phyloP scores from a whole-genome alignment of 139 green algal genomes.

The Nannochloris sp. region DNA sequence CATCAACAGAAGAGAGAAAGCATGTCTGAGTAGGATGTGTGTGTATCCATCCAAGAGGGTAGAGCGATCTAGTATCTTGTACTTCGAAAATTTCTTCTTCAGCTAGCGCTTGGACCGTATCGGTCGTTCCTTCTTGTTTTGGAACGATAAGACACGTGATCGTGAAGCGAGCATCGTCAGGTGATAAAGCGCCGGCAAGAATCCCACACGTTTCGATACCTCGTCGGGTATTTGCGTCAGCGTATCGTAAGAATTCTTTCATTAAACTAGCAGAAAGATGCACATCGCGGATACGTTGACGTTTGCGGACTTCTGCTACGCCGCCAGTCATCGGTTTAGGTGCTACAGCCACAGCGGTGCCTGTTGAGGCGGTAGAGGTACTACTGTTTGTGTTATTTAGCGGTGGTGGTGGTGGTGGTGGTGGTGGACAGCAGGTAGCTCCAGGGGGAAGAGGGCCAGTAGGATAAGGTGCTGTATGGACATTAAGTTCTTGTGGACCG shows the following conservation, averaged over 20 bases:
- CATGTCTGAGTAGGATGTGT: constrained; percentile 94
- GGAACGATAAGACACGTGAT: constrained; percentile 87
- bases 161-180: constrained; percentile 61
- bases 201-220: constrained; percentile 86
- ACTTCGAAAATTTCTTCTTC: constrained; percentile 90
- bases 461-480: constrained; percentile 12
- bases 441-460: constrained; percentile 7
- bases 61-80: constrained; percentile 55
- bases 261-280: constrained; percentile 77
- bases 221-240: constrained; percentile 48
- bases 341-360: not conserved
- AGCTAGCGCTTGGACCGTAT: constrained; percentile 54
- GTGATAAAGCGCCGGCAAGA: constrained; percentile 64
- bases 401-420: not conserved
- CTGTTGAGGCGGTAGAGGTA: not conserved
- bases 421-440: constrained; percentile 19
- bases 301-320: constrained; percentile 27
- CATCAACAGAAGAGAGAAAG: constrained; percentile 92
- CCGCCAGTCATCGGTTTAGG: constrained; percentile 2
- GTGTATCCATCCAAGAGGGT: constrained; percentile 94
- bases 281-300: constrained; percentile 59
- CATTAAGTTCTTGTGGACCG: constrained; percentile 62
- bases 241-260: constrained; percentile 78
- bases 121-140: constrained; percentile 80
- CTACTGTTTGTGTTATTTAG: too few species aligned